phyloP scores from a whole-genome alignment of 352 stramenopile species.

The Phytophthora fragariaefolia region DNA sequence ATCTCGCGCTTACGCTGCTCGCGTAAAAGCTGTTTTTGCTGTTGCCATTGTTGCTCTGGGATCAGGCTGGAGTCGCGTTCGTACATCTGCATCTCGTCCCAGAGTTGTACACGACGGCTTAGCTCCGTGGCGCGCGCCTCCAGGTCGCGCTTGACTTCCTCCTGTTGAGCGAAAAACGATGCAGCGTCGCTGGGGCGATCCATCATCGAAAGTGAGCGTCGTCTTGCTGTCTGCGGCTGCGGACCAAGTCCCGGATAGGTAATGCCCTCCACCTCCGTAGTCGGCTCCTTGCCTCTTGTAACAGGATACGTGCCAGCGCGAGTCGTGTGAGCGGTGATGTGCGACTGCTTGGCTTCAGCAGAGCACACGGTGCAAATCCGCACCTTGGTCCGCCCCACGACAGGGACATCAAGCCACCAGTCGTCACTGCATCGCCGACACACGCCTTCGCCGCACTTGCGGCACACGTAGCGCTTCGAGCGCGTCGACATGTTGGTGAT shows the following conservation, averaged over 20 bases:
- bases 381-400: constrained; percentile 79
- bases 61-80: constrained; percentile 37
- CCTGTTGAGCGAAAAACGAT: constrained; percentile 39
- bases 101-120: constrained; percentile 34
- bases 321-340: constrained; percentile 43
- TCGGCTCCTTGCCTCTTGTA: constrained; percentile 10
- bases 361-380: constrained; percentile 88
- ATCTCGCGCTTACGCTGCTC: constrained; percentile 20
- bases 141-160: constrained; percentile 44
- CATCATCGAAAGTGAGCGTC: constrained; percentile 35
- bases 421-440: constrained; percentile 83
- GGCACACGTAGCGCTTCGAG: constrained; percentile 67
- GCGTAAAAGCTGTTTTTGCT: constrained; percentile 16
- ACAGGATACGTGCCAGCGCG: constrained; percentile 30
- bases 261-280: constrained; percentile 33
- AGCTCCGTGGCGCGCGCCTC: constrained; percentile 41
- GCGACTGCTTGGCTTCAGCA: constrained; percentile 66
- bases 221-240: constrained; percentile 13
- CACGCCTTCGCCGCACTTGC: constrained; percentile 80
- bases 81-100: constrained; percentile 47
- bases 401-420: constrained; percentile 81
- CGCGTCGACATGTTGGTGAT: constrained; percentile 44
- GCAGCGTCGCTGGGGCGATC: constrained; percentile 28
- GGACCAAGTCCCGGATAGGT: constrained; percentile 34
- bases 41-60: constrained; percentile 10